Percentiles rank a stretch among this genome's conserved stretches.
These are phyloP conservation scores for Davidsoniella eucalypti DNA, from an alignment of 2,329 filamentous ascomycete genomes.

Conservation along the genomic window DNA sequence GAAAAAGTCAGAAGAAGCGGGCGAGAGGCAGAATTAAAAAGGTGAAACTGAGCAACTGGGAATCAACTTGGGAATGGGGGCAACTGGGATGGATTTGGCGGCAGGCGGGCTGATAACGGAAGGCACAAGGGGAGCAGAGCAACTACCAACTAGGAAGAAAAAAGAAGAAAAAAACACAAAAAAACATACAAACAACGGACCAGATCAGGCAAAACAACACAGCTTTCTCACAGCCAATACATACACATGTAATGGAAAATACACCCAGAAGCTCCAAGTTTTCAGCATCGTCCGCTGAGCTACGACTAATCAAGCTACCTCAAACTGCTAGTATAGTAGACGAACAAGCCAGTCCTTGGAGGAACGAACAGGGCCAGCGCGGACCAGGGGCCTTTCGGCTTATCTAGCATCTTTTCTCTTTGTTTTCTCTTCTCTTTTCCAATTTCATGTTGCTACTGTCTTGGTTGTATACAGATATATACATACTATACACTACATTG, in stretches of 20 bases:
- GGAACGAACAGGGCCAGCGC: constrained; percentile 6
- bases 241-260: too few relatives aligned
- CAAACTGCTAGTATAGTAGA: neutral
- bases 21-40: constrained; percentile 6
- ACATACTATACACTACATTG: too few relatives aligned
- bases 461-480: too few relatives aligned
- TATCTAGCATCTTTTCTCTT: neutral
- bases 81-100: too few relatives aligned
- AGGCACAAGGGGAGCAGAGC: neutral
- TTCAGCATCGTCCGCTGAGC: too few relatives aligned
- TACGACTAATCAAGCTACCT: neutral
- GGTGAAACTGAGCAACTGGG: constrained; percentile 4
- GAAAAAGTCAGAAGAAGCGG: neutral
- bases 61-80: too few relatives aligned
- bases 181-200: neutral
- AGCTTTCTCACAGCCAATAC: too few relatives aligned
- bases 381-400: neutral
- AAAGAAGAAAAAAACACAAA: constrained; percentile 1
- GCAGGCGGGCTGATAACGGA: constrained; percentile 6
- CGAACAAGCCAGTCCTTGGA: constrained; percentile 6
- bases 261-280: too few relatives aligned
- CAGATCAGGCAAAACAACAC: too few relatives aligned
- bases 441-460: neutral
- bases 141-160: neutral
- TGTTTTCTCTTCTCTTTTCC: neutral